phyloP scores from a whole-genome alignment of 805 yeast species.

The Saturnispora quitensis region DNA sequence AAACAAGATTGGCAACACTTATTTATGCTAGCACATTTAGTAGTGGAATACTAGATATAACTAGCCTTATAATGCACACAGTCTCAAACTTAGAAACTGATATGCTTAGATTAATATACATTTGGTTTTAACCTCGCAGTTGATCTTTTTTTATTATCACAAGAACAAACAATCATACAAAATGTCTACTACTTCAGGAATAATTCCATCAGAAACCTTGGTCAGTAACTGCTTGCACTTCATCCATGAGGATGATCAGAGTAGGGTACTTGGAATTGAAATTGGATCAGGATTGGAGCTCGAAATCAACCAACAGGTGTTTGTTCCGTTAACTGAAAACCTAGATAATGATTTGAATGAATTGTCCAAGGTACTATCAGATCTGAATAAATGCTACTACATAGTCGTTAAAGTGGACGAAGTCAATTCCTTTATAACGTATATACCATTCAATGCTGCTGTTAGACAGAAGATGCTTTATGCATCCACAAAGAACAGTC shows the following conservation, averaged over 20 bases:
- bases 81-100: no score
- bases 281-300: background rate
- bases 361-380: background rate
- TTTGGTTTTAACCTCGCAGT: background rate
- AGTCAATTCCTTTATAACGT: constrained; percentile 57
- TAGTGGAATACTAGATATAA: no score
- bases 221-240: constrained; percentile 1
- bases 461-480: constrained; percentile 86
- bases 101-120: no score
- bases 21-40: no score
- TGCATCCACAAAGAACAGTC: constrained; percentile 78
- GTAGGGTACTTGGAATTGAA: background rate
- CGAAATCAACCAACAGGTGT: background rate
- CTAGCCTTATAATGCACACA: no score
- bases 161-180: background rate
- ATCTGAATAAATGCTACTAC: constrained; percentile 31
- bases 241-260: background rate
- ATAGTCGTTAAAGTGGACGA: constrained; percentile 26
- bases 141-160: background rate
- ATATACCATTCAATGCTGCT: constrained; percentile 77
- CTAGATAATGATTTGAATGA: constrained; percentile 4
- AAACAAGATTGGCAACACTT: no score
- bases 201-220: constrained; percentile 6
- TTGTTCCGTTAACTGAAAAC: background rate
- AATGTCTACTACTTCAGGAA: constrained; percentile 15